These are phyloP conservation scores for Teratosphaeria pseudoeucalypti DNA, from an alignment of 2,329 filamentous ascomycete genomes.

Conservation along the genomic window DNA sequence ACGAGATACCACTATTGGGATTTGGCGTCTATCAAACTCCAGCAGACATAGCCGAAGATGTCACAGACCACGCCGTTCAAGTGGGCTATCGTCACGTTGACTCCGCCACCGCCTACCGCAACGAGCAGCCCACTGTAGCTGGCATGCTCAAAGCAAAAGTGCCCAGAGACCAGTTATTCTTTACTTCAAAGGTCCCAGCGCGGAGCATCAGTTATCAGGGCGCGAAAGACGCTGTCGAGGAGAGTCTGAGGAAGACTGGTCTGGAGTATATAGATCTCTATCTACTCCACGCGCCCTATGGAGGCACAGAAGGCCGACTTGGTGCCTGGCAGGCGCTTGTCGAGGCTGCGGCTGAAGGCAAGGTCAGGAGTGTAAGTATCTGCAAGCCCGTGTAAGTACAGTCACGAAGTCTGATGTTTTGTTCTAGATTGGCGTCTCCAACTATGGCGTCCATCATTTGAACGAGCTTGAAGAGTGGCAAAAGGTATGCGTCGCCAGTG, in stretches of 20 bases:
- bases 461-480: constrained; percentile 45
- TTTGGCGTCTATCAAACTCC: constrained; percentile 44
- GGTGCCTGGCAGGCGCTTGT: constrained; percentile 46
- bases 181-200: constrained; percentile 51
- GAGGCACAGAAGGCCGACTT: constrained; percentile 38
- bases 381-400: too few species aligned
- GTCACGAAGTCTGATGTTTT: too few species aligned
- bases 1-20: constrained; percentile 51
- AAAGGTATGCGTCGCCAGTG: constrained; percentile 23
- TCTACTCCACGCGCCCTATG: constrained; percentile 45
- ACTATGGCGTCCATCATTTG: constrained; percentile 46
- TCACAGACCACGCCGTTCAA: constrained; percentile 47
- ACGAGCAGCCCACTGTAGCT: constrained; percentile 45
- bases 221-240: constrained; percentile 53
- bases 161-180: constrained; percentile 48
- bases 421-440: constrained; percentile 34
- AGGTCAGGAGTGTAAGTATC: constrained; percentile 36
- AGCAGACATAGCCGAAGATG: constrained; percentile 45
- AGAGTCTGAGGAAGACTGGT: constrained; percentile 51
- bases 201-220: constrained; percentile 50
- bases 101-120: constrained; percentile 47
- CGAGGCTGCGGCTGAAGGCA: constrained; percentile 42
- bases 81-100: constrained; percentile 52
- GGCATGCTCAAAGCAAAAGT: constrained; percentile 44
- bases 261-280: constrained; percentile 36